Evolutionary conservation across 305 asterid genomes (phyloP).

Genomic region (Plantago coronopus): DNA sequence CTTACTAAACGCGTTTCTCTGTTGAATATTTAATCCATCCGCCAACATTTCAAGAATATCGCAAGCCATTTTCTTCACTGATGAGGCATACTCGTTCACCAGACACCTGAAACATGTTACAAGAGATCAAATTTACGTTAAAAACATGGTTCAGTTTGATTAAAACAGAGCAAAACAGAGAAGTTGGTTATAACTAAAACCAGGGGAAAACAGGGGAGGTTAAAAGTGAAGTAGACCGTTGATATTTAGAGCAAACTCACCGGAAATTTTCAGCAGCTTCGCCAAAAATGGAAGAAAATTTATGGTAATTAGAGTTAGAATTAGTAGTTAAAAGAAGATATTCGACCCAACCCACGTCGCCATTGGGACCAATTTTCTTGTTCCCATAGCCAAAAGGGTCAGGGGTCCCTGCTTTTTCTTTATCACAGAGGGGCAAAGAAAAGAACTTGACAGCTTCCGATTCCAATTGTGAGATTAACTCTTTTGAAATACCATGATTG

Average conservation of each 20-base stretch:
- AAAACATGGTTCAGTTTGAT: no score
- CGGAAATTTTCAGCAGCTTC: conserved; percentile 47
- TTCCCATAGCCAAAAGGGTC: conserved; percentile 78
- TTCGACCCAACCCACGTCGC: conserved; percentile 71
- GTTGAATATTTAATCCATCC: conserved; percentile 54
- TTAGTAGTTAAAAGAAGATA: conserved; percentile 48
- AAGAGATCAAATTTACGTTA: no score
- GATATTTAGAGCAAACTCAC: conserved; percentile 22
- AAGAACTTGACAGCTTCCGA: conserved; percentile 61
- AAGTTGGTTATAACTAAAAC: no score
- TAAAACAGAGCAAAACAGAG: no score
- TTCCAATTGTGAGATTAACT: conserved; percentile 48
- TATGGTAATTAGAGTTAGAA: conserved; percentile 37
- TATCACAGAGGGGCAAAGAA: conserved; percentile 49
- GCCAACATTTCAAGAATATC: conserved; percentile 66
- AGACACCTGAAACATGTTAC: conserved; percentile 32
- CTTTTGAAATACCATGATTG: conserved; percentile 61
- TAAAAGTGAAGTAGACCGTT: no score
- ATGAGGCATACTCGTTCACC: conserved; percentile 47
- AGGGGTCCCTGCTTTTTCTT: conserved; percentile 58
- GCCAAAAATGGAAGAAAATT: conserved; percentile 47
- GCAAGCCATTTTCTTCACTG: conserved; percentile 70
- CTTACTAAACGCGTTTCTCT: conserved; percentile 52
- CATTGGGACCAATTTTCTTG: conserved; percentile 53
- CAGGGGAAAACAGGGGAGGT: no score